Evolutionary conservation across 805 yeast genomes (phyloP).

Genomic region (Torulaspora maleeae): DNA sequence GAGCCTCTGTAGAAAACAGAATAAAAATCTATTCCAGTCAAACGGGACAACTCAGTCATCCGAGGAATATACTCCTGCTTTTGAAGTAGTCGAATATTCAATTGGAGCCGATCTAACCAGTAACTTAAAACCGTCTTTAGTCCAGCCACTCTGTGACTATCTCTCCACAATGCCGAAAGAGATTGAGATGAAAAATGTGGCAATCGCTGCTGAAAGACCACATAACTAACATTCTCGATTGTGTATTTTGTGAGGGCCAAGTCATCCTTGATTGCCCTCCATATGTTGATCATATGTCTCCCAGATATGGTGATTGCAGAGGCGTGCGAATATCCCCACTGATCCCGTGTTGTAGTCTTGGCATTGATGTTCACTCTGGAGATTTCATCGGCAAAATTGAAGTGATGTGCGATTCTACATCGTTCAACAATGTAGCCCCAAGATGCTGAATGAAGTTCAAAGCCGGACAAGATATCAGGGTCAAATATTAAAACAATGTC

Average conservation of each 20-base stretch:
- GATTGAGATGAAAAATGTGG: conserved; percentile 54
- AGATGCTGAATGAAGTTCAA: conserved; percentile 69
- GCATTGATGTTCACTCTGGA: conserved; percentile 53
- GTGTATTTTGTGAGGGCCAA: conserved; percentile 62
- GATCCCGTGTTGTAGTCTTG: conserved; percentile 53
- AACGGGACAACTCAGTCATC: conserved; percentile 76
- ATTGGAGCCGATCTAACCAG: conserved; percentile 42
- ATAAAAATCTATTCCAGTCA: conserved; percentile 84
- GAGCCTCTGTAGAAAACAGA: conserved; percentile 89
- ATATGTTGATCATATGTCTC: conserved; percentile 75
- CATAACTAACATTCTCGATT: conserved; percentile 69
- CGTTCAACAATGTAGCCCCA: conserved; percentile 90
- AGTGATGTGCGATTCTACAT: conserved; percentile 40
- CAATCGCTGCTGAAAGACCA: conserved; percentile 58
- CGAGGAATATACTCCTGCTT: conserved; percentile 62
- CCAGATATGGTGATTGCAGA: conserved; percentile 69
- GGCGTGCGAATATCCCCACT: conserved; percentile 81
- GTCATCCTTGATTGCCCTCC: conserved; percentile 71
- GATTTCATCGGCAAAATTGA: conserved; percentile 53
- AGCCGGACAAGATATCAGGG: conserved; percentile 86
- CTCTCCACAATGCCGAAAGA: conserved; percentile 46
- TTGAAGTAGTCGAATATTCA: conserved; percentile 43
- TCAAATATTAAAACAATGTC: conserved; percentile 58
- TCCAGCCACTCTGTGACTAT: conserved; percentile 23
- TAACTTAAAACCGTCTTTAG: conserved; percentile 45